phyloP scores from a whole-genome alignment of 2,329 filamentous ascomycete species.

The Aureobasidium sp. region DNA sequence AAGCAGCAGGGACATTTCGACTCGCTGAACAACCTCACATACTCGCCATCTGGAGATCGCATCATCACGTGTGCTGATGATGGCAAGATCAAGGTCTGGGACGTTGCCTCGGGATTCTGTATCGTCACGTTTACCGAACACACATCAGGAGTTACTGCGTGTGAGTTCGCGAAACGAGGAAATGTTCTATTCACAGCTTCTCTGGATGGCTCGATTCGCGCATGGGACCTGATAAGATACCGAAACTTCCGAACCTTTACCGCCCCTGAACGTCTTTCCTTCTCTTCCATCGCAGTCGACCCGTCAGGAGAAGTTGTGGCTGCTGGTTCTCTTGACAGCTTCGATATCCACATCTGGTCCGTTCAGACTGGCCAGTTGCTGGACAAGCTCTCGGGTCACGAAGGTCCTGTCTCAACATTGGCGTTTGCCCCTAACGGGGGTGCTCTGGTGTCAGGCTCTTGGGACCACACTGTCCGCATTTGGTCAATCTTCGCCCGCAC shows the following conservation, averaged over 20 bases:
- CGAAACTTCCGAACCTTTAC: conserved; percentile 97
- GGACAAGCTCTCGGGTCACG: conserved; percentile 82
- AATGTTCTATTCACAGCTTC: conserved; percentile 95
- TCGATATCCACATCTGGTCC: conserved; percentile 97
- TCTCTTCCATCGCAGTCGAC: conserved; percentile 92
- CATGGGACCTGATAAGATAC: conserved; percentile 93
- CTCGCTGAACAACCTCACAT: conserved; percentile 84
- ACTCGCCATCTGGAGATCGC: conserved; percentile 86
- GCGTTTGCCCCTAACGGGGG: conserved; percentile 82
- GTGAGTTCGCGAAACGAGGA: conserved; percentile 88
- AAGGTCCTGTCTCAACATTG: conserved; percentile 82
- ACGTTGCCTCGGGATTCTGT: conserved; percentile 91
- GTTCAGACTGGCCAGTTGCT: conserved; percentile 95
- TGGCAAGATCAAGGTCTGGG: conserved; percentile 98
- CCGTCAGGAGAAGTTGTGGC: conserved; percentile 94
- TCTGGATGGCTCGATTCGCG: conserved; percentile 84
- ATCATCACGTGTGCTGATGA: conserved; percentile 93
- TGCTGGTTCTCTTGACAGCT: conserved; percentile 89
- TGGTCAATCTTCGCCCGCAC: conserved; percentile 94
- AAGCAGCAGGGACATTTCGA: conserved; percentile 98
- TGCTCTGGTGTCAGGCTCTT: conserved; percentile 81
- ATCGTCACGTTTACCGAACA: conserved; percentile 98
- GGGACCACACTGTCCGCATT: conserved; percentile 90
- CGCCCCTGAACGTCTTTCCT: conserved; percentile 80
- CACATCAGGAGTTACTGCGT: conserved; percentile 85